phyloP scores from a whole-genome alignment of 2,329 filamentous ascomycete genomes.

The Exophiala calicioides region DNA sequence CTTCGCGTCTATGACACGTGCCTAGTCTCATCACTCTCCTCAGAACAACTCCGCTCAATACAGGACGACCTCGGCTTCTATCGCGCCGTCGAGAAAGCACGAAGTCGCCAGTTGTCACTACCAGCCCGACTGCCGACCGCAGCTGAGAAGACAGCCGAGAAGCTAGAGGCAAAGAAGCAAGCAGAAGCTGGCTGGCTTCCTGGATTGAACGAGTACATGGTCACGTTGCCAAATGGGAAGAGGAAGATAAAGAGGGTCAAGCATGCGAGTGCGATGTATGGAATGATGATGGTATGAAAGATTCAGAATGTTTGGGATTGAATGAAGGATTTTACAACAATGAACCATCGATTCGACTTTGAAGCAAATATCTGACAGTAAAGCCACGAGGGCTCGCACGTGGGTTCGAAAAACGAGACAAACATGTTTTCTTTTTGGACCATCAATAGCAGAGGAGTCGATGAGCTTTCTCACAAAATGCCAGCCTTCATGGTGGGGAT shows the following conservation, averaged over 20 bases:
- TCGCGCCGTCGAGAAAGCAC: slow-evolving; percentile 10
- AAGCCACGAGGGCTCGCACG: too few species aligned
- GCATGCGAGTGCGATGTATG: slow-evolving; percentile 1
- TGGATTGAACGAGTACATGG: slow-evolving; percentile 13
- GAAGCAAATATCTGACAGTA: too few species aligned
- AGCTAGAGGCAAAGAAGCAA: slow-evolving; percentile 4
- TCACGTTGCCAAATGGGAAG: slow-evolving; percentile 11
- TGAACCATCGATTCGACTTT: too few species aligned
- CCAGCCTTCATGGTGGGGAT: too few species aligned
- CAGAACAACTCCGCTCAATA: slow-evolving; percentile 9
- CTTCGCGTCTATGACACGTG: too few species aligned
- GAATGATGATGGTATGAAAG: too few species aligned
- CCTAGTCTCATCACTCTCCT: background rate
- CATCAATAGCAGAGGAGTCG: too few species aligned
- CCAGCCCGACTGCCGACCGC: slow-evolving; percentile 13
- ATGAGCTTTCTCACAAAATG: too few species aligned
- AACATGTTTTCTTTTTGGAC: too few species aligned
- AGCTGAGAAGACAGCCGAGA: slow-evolving; percentile 15
- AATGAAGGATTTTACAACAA: too few species aligned
- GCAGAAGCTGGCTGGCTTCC: slow-evolving; percentile 6
- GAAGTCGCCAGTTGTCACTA: slow-evolving; percentile 4
- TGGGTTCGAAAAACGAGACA: too few species aligned
- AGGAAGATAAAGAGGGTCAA: slow-evolving; percentile 10
- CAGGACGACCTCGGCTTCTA: slow-evolving; percentile 15
- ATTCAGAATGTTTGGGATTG: too few species aligned